These are phyloP conservation scores for Clarireedia paspali DNA, from an alignment of 2,329 filamentous ascomycete genomes.

Conservation along the genomic window DNA sequence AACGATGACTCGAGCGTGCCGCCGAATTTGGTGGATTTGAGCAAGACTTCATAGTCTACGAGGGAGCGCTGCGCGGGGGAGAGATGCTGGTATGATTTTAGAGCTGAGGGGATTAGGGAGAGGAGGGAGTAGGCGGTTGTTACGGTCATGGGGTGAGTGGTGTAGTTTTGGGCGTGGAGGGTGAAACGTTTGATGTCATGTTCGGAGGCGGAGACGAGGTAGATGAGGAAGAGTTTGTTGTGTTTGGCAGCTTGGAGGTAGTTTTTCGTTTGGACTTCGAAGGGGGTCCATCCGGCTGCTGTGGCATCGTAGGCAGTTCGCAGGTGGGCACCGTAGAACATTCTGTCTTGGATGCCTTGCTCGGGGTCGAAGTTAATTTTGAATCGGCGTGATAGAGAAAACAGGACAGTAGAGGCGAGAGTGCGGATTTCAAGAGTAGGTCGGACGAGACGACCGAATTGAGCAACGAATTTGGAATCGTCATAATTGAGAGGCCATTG, in stretches of 20 bases:
- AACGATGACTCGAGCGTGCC: background rate
- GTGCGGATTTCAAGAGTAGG: slow-evolving; percentile 15
- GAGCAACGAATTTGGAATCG: slow-evolving; percentile 13
- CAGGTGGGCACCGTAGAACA: slow-evolving; percentile 34
- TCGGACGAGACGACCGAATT: slow-evolving; percentile 22
- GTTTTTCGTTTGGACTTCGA: background rate
- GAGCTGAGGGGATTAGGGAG: background rate
- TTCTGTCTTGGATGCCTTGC: slow-evolving; percentile 19
- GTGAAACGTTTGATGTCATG: background rate
- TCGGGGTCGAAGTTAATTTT: slow-evolving; percentile 22
- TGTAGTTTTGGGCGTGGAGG: background rate
- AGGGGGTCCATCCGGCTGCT: background rate
- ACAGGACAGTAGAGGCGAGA: slow-evolving; percentile 20
- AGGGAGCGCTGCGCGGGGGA: background rate
- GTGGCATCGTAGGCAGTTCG: slow-evolving; percentile 31
- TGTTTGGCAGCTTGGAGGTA: slow-evolving; percentile 8
- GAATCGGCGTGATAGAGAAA: slow-evolving; percentile 26
- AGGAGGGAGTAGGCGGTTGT: background rate
- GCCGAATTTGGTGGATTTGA: slow-evolving; percentile 4
- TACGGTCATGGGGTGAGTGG: background rate
- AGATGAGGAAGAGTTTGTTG: background rate
- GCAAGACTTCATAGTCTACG: background rate
- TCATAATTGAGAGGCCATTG: slow-evolving; percentile 21
- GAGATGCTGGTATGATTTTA: background rate
- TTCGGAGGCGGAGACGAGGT: background rate